Evolutionary conservation across 108 stramenopile genomes (phyloP).

Genomic region (Fistulifera solaris): DNA sequence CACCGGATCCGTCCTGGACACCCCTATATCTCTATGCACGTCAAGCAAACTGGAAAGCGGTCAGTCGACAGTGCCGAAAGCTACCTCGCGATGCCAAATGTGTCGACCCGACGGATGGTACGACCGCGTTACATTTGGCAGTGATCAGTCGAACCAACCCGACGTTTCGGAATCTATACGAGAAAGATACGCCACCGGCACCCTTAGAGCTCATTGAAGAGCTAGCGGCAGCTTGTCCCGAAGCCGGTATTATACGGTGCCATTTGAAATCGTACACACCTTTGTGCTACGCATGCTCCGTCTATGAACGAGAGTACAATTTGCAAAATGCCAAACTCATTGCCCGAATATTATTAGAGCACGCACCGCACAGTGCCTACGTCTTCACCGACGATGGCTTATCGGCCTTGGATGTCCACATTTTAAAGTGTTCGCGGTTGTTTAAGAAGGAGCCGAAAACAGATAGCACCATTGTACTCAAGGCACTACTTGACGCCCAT

Average conservation of each 20-base stretch:
- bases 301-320: constrained; percentile 16
- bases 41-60: constrained; percentile 1
- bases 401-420: constrained; percentile 26
- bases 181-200: constrained; percentile 3
- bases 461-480: constrained; percentile 18
- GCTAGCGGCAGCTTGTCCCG: constrained; percentile 20
- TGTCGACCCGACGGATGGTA: constrained; percentile 26
- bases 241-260: constrained; percentile 16
- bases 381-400: constrained; percentile 22
- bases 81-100: constrained; percentile 11
- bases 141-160: constrained; percentile 29
- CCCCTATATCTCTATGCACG: constrained; percentile 2
- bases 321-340: constrained; percentile 18
- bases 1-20: too few species aligned
- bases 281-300: constrained; percentile 28
- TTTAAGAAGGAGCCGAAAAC: constrained; percentile 18
- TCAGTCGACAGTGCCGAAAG: background rate
- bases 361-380: constrained; percentile 14
- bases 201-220: constrained; percentile 29
- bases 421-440: constrained; percentile 25
- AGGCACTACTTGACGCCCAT: constrained; percentile 17
- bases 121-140: constrained; percentile 30
- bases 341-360: constrained; percentile 18
- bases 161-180: background rate
- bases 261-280: constrained; percentile 24